Evolutionary conservation across 176 grass and related monocot species (phyloP).

Genomic region (Phoenix dactylifera): DNA sequence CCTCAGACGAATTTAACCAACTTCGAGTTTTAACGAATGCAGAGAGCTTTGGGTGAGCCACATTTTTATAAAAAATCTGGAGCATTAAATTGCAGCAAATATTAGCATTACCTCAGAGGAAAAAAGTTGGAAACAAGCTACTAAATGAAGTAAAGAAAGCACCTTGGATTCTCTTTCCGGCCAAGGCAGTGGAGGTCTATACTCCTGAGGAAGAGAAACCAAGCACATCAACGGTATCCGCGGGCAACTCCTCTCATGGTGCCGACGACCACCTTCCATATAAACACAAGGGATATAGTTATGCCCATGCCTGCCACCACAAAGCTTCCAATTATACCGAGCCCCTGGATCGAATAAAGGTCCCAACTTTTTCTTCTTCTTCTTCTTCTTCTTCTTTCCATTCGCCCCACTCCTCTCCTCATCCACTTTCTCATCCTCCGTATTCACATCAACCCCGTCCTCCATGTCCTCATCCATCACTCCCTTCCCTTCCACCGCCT

Average conservation of each 20-base stretch:
- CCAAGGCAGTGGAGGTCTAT: constrained; percentile 57
- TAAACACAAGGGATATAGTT: constrained; percentile 69
- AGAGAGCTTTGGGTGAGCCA: constrained; percentile 65
- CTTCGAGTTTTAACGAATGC: constrained; percentile 51
- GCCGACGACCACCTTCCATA: constrained; percentile 67
- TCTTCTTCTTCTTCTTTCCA: constrained; percentile 18
- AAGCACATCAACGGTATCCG: constrained; percentile 61
- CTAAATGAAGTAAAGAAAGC: background rate
- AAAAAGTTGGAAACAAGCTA: background rate
- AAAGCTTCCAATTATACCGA: constrained; percentile 85
- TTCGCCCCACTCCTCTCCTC: constrained; percentile 20
- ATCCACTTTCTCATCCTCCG: constrained; percentile 17
- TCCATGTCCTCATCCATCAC: constrained; percentile 29
- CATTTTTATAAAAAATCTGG: constrained; percentile 75
- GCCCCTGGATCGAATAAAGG: constrained; percentile 53
- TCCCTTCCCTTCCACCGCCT: constrained; percentile 32
- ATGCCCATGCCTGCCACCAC: constrained; percentile 53
- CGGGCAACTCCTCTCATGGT: constrained; percentile 79
- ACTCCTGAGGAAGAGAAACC: constrained; percentile 68
- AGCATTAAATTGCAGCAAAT: constrained; percentile 14
- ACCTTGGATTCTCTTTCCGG: constrained; percentile 77
- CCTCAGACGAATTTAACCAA: constrained; percentile 59
- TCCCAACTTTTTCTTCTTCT: constrained; percentile 49
- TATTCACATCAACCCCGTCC: constrained; percentile 12
- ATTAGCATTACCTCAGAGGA: constrained; percentile 2